Conservation (phyloP, 805 yeast genomes). For the Kodamaea leandrae region DNA sequence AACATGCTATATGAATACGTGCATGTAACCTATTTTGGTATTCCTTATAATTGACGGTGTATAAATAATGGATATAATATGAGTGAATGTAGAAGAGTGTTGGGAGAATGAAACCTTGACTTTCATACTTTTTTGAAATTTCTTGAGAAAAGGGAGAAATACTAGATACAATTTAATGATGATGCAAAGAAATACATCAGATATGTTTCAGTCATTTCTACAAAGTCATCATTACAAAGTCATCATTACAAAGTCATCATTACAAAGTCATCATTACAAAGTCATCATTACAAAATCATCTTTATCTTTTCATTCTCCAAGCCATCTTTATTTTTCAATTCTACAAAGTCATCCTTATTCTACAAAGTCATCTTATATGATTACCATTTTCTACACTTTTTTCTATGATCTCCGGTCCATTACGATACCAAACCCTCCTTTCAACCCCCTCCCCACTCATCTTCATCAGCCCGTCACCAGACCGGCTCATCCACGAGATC, state of each 20-base stretch:
- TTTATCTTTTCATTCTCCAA: neutral
- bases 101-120: too few species aligned
- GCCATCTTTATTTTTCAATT: too few species aligned
- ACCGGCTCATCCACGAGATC: slow-evolving; percentile 7
- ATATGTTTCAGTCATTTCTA: too few species aligned
- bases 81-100: neutral
- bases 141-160: too few species aligned
- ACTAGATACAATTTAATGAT: too few species aligned
- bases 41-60: neutral
- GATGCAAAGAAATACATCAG: too few species aligned
- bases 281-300: neutral
- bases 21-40: too few species aligned
- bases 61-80: neutral
- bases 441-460: neutral
- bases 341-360: neutral
- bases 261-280: neutral
- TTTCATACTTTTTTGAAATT: too few species aligned
- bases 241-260: too few species aligned
- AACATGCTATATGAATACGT: too few species aligned
- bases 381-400: neutral
- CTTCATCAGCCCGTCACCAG: slow-evolving; percentile 11
- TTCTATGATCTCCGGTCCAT: neutral
- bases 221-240: too few species aligned
- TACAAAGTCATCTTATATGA: neutral
- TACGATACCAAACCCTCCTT: neutral